Base-by-base conservation (phyloP, 225 moss, liverwort and hornwort genomes). In the Physcomitrium patens region DNA sequence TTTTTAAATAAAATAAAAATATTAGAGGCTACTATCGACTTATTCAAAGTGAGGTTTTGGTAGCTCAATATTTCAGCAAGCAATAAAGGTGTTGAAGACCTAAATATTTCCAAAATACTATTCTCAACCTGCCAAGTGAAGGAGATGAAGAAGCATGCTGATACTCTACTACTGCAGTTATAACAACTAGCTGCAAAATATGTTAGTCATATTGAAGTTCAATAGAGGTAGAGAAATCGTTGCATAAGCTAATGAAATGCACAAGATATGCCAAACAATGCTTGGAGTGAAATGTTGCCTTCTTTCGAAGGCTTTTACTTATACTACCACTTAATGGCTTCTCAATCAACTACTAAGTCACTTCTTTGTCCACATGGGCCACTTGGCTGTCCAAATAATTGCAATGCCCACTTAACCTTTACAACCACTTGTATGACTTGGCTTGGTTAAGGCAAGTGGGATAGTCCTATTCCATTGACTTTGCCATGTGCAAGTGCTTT, bases 21-120 rank as follows among this genome's bases (percentile, higher is more conserved):
- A 49, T 67, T 11, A 10, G 60, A 48, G n/a, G n/a, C n/a, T n/a
- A n/a, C n/a, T n/a, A n/a, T n/a, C n/a, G n/a, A n/a, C 65, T 56
- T 24, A 72, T 76, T 67, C 52, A 56, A 67, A 56, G 37, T 70
- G 62, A 66, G 42, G 20, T 64, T 75, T 71, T 89, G 77, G 71
- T 92, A 96, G 96, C 89, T 96, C 71, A 91, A 96, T 86, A 81
- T 91, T 81, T 90, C 92, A 51, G 84, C 92, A 83, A 86, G 80
- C 77, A 84, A 80, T 63, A 92, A 94, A 87, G 89, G 94, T 50
- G 82, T 77, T 71, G 87, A 84, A 83, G 79, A 86, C 69, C 65
- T 84, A 64, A 87, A 79, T 56, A 71, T 90, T 11, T 88, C 91
- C 55, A 93, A 86, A 81, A 31, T 83, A n/a, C 22, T 91, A 41